phyloP scores from a whole-genome alignment of 1,284 basidiomycete species.

The Fistulina hepatica region DNA sequence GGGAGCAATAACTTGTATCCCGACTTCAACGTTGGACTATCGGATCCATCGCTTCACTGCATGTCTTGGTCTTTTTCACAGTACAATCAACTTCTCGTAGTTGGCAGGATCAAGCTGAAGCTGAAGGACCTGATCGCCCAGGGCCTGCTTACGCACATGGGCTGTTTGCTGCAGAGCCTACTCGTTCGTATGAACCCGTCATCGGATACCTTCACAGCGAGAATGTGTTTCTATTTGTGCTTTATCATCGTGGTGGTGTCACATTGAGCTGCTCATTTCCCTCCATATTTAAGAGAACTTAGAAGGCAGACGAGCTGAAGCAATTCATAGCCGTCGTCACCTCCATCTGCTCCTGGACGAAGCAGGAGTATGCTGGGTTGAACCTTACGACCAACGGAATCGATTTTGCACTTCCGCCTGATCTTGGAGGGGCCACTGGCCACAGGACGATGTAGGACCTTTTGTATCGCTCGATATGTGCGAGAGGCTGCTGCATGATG shows the following conservation, averaged over 20 bases:
- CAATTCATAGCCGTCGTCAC: too few species aligned
- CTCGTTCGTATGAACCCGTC: slow-evolving; percentile 8
- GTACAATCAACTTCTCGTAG: neutral
- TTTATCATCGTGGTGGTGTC: slow-evolving; percentile 11
- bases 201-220: slow-evolving; percentile 4
- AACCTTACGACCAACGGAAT: too few species aligned
- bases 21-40: neutral
- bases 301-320: too few species aligned
- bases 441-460: too few species aligned
- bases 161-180: slow-evolving; percentile 6
- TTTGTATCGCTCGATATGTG: too few species aligned
- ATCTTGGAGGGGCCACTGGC: too few species aligned
- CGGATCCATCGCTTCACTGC: neutral
- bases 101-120: slow-evolving; percentile 7
- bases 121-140: slow-evolving; percentile 7
- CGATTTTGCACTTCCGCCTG: too few species aligned
- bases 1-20: neutral
- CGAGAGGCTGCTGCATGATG: too few species aligned
- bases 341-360: too few species aligned
- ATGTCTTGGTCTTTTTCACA: neutral
- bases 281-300: too few species aligned
- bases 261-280: too few species aligned
- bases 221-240: slow-evolving; percentile 1
- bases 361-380: too few species aligned
- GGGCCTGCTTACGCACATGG: slow-evolving; percentile 8